Percentiles rank a stretch among this genome's conserved stretches.
Evolutionary conservation across 1,284 basidiomycete species (phyloP).

Genomic region (Amylostereum chailletii): DNA sequence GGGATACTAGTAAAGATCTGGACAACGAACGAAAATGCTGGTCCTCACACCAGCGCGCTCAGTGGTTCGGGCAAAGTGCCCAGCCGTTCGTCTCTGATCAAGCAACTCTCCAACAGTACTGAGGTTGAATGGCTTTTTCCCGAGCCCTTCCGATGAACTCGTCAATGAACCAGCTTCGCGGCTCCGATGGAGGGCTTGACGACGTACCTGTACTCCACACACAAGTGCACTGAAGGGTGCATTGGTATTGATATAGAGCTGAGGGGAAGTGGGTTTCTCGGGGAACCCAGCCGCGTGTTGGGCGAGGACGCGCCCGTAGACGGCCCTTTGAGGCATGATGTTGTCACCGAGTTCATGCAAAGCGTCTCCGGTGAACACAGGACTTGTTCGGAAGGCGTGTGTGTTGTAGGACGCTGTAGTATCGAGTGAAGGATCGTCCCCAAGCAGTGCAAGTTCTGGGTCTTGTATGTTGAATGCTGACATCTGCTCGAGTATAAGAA

Average conservation of each 20-base stretch:
- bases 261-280: background rate
- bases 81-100: conserved; percentile 17
- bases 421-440: too few species aligned
- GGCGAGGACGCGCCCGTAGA: conserved; percentile 11
- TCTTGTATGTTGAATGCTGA: too few species aligned
- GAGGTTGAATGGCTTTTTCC: conserved; percentile 24
- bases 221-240: conserved; percentile 20
- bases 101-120: conserved; percentile 20
- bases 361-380: conserved; percentile 13
- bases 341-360: background rate
- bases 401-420: too few species aligned
- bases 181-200: too few species aligned
- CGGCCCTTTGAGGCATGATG: conserved; percentile 8
- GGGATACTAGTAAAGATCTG: too few species aligned
- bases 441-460: too few species aligned
- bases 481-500: too few species aligned
- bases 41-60: conserved; percentile 17
- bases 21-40: too few species aligned
- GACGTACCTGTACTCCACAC: conserved; percentile 20
- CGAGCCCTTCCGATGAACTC: conserved; percentile 11
- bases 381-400: conserved; percentile 5
- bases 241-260: conserved; percentile 18
- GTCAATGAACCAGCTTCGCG: too few species aligned
- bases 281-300: conserved; percentile 1
- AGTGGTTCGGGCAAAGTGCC: conserved; percentile 19